phyloP scores from a whole-genome alignment of 2,329 filamentous ascomycete genomes.

The Phyllosticta citribraziliensis region DNA sequence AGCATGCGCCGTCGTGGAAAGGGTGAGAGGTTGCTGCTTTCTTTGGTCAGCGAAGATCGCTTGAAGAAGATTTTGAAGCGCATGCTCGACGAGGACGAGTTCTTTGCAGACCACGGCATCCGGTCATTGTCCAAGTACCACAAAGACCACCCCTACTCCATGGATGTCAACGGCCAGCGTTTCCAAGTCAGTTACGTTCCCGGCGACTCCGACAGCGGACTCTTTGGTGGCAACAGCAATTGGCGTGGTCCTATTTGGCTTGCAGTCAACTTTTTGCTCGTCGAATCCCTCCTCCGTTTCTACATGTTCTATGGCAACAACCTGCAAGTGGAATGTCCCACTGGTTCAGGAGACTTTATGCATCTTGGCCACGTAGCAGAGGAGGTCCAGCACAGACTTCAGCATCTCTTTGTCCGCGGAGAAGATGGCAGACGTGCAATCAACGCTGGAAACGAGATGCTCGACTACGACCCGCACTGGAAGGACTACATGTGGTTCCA shows the following conservation, averaged over 20 bases:
- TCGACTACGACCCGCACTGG: slow-evolving; percentile 91
- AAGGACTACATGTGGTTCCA: slow-evolving; percentile 92
- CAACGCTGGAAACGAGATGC: slow-evolving; percentile 72
- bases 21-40: slow-evolving; percentile 75
- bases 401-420: slow-evolving; percentile 78
- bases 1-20: slow-evolving; percentile 87
- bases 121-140: slow-evolving; percentile 87
- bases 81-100: slow-evolving; percentile 92
- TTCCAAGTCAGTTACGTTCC: slow-evolving; percentile 86
- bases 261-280: slow-evolving; percentile 87
- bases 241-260: slow-evolving; percentile 95
- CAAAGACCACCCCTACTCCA: slow-evolving; percentile 80
- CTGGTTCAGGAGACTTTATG: slow-evolving; percentile 88
- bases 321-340: slow-evolving; percentile 86
- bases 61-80: slow-evolving; percentile 77
- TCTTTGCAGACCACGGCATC: slow-evolving; percentile 82
- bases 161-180: slow-evolving; percentile 87
- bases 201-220: slow-evolving; percentile 89
- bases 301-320: slow-evolving; percentile 90
- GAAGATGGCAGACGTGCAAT: slow-evolving; percentile 82
- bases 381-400: slow-evolving; percentile 86
- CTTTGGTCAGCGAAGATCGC: slow-evolving; percentile 88
- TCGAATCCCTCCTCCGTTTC: slow-evolving; percentile 90
- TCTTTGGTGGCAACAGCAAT: slow-evolving; percentile 96
- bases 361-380: slow-evolving; percentile 91